Base-by-base conservation (phyloP, 208 protist species). In the Leishmania gerbilli region DNA sequence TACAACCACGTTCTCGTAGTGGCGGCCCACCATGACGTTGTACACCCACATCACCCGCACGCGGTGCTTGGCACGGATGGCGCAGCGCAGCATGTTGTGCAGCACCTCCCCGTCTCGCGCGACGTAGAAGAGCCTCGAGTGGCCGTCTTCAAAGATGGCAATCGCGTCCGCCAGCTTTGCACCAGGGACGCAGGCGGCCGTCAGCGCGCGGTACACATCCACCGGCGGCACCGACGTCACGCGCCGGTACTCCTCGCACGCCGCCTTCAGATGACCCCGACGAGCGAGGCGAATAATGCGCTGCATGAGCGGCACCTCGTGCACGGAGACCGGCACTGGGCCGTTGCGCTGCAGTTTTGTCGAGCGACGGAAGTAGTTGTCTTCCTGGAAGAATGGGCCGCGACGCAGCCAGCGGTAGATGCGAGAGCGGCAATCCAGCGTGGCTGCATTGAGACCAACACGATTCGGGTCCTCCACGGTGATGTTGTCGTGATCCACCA, bases 361-460 rank as follows among this genome's bases (percentile, higher is more conserved):
- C n/a, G 90, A 91, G 51, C 95, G 91, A 40, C 93, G 90, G 81
- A 97, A 97, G 89, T 97, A 98, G 75, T 95, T 86, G 79, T 96
- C 92, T 79, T 97, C 93, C 78, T 98, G 93, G 49, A 95, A 95
- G 79, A 98, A 98, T 13, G 95, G 95, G 5, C 93, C 89, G 65
- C 95, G 93, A 13, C 95, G 91, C 24, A 98, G 88, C 92, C 93
- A 98, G 71, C 95, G 95, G 86, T 97, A 91, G 83, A 98, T 97
- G 72, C 95, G 93, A 21, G 90, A 89, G 62, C 93, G 91, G 72
- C 91, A 96, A 87, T 94, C 93, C 2, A 98, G 86, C 51, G 95
- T 97, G 27, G 93, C 90, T n/a, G 95, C 92, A 82, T 98, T 95
- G 34, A 98, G 88, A 19, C 95, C 95, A 31, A 98, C 93, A 34